Evolutionary conservation across 129 eudicot genomes (phyloP).

Genomic region (Lactuca saligna): DNA sequence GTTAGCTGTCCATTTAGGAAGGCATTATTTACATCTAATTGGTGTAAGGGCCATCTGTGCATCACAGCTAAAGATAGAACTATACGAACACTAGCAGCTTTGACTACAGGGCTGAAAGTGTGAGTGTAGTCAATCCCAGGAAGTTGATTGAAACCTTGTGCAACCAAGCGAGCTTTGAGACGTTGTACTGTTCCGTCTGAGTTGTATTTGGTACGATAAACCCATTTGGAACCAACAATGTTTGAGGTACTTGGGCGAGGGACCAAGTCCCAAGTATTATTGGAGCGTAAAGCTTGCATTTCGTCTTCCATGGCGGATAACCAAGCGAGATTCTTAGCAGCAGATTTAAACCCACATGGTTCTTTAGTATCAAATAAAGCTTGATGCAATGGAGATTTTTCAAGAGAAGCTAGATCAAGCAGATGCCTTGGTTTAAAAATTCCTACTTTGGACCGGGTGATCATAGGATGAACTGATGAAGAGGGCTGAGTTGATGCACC

Average conservation of each 20-base stretch:
- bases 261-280: too few species aligned
- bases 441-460: neutral
- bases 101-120: conserved; percentile 1
- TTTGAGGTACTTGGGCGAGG: neutral
- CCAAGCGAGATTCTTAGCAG: too few species aligned
- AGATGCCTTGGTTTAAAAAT: neutral
- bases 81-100: neutral
- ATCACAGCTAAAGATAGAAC: too few species aligned
- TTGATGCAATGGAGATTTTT: neutral
- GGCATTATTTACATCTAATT: too few species aligned
- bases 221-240: neutral
- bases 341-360: neutral
- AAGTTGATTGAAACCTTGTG: neutral
- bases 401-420: neutral
- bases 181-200: neutral
- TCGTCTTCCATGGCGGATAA: too few species aligned
- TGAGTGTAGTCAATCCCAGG: neutral
- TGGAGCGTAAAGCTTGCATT: too few species aligned
- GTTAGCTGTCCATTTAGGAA: too few species aligned
- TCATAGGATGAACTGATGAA: neutral
- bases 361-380: neutral
- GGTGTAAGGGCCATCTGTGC: too few species aligned
- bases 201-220: neutral
- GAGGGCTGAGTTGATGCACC: neutral
- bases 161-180: neutral